Conservation (phyloP, 495 filamentous ascomycete species). For the Aspergillus nidulans region DNA sequence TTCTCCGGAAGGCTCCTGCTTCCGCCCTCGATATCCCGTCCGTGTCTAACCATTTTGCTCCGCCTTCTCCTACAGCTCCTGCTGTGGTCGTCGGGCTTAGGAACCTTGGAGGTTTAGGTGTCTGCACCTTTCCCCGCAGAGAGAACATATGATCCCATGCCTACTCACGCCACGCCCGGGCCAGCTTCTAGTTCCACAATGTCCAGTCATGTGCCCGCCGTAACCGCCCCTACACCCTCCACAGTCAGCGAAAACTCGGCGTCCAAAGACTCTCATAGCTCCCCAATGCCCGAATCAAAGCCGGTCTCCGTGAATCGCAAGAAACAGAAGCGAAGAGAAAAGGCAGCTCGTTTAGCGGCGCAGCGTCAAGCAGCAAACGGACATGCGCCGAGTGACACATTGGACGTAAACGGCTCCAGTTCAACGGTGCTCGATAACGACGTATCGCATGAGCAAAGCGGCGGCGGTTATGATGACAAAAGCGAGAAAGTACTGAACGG, state of each 20-base stretch:
- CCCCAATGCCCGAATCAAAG: slow-evolving; percentile 24
- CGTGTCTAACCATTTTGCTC: slow-evolving; percentile 17
- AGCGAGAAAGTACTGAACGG: slow-evolving; percentile 18
- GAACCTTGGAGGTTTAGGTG: slow-evolving; percentile 8
- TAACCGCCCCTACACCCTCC: slow-evolving; percentile 29
- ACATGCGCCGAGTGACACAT: slow-evolving; percentile 20
- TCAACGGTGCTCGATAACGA: slow-evolving; percentile 19
- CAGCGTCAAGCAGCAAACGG: slow-evolving; percentile 34
- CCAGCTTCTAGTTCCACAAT: slow-evolving; percentile 26
- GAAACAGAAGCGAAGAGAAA: slow-evolving; percentile 82
- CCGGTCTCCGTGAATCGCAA: slow-evolving; percentile 70
- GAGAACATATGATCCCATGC: slow-evolving; percentile 16
- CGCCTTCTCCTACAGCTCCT: slow-evolving; percentile 12
- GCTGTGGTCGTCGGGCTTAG: slow-evolving; percentile 13
- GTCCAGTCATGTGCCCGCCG: slow-evolving; percentile 29
- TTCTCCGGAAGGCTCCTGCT: slow-evolving; percentile 13
- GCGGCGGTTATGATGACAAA: slow-evolving; percentile 20
- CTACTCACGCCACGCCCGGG: slow-evolving; percentile 25
- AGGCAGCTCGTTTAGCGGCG: slow-evolving; percentile 69
- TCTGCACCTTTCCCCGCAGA: neutral
- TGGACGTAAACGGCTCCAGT: slow-evolving; percentile 18
- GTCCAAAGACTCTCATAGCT: slow-evolving; percentile 26
- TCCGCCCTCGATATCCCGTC: slow-evolving; percentile 4
- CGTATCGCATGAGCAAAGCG: slow-evolving; percentile 29
- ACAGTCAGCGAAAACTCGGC: slow-evolving; percentile 31